These are phyloP conservation scores for Ceratocystis huliohia DNA, from an alignment of 2,329 filamentous ascomycete genomes.

Conservation along the genomic window DNA sequence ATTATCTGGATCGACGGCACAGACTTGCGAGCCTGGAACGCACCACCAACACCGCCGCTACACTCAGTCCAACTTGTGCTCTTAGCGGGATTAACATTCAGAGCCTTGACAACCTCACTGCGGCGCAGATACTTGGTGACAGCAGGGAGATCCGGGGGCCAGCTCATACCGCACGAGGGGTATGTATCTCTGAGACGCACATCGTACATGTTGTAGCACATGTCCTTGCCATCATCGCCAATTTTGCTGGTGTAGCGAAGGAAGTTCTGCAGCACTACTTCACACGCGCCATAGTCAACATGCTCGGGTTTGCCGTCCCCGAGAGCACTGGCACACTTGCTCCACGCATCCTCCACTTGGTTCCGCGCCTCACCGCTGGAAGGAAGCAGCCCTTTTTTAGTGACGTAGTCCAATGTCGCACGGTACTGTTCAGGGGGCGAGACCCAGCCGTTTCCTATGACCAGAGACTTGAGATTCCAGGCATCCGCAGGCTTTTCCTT, in stretches of 20 bases:
- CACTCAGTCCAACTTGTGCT: constrained; percentile 87
- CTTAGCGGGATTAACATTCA: constrained; percentile 74
- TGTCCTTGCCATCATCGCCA: constrained; percentile 34
- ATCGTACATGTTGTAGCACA: constrained; percentile 95
- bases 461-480: constrained; percentile 72
- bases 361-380: constrained; percentile 43
- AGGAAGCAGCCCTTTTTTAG: constrained; percentile 42
- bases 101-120: constrained; percentile 61
- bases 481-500: constrained; percentile 36
- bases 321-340: constrained; percentile 53
- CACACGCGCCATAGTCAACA: constrained; percentile 61
- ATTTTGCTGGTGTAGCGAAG: constrained; percentile 47
- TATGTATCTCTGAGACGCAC: constrained; percentile 68
- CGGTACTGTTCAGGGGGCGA: constrained; percentile 81
- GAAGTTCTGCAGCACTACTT: constrained; percentile 61
- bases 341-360: constrained; percentile 54
- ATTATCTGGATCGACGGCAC: constrained; percentile 61
- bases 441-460: constrained; percentile 98
- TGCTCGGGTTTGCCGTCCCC: constrained; percentile 34
- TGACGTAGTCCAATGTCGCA: constrained; percentile 66
- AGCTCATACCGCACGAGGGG: constrained; percentile 90
- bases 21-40: constrained; percentile 60
- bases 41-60: constrained; percentile 59
- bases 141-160: constrained; percentile 72
- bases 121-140: constrained; percentile 78